Evolutionary conservation across 2,329 filamentous ascomycete genomes (phyloP), one percentile per base, ranked within the genome.

Genomic region (Verticillium isaacii): DNA sequence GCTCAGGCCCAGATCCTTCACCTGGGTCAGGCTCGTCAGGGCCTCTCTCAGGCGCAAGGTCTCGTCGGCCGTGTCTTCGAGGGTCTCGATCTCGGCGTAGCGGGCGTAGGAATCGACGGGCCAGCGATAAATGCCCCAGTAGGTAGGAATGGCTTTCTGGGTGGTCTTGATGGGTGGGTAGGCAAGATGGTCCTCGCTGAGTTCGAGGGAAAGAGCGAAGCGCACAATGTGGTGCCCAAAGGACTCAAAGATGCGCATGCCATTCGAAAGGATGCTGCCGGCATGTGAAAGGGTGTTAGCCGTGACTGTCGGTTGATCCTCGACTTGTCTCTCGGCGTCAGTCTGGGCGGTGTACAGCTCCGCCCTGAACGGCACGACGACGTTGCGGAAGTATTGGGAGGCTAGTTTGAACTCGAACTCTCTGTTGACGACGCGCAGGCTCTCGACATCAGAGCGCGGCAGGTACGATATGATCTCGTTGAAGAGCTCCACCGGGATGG

Each of bases 181-280:
- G 14, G 76, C 74, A 12, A 83, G 69, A 15, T 74, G 75, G 45
- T 74, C 72, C 68, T 89, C 84, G 61, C 84, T 82, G n/a, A 90
- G 79, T 68, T 91, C 88, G 64, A 91, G 86, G 29, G 86, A 86
- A 69, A 92, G 83, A 5, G 86, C 89, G 68, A 89, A 90, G 60
- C 81, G 82, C 32, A 77, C 75, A 61, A 91, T 88, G 60, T 85
- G 81, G 34, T 76, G 74, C 12, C 85, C 85, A 71, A 89, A 88
- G 17, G 81, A 80, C 66, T 85, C 74, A 66, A 89, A 88, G 36
- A 89, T 82, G 63, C 83, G 78, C 69, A 88, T 82, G 37, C 86
- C 86, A 61, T 81, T 80, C 66, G 72, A 72, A 32, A 78, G 71
- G 39, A 77, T 67, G 7, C 63, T 62, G 36, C 23, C 56, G 19